phyloP scores from a whole-genome alignment of 345 rosid genomes.

The Eutrema yunnanense region DNA sequence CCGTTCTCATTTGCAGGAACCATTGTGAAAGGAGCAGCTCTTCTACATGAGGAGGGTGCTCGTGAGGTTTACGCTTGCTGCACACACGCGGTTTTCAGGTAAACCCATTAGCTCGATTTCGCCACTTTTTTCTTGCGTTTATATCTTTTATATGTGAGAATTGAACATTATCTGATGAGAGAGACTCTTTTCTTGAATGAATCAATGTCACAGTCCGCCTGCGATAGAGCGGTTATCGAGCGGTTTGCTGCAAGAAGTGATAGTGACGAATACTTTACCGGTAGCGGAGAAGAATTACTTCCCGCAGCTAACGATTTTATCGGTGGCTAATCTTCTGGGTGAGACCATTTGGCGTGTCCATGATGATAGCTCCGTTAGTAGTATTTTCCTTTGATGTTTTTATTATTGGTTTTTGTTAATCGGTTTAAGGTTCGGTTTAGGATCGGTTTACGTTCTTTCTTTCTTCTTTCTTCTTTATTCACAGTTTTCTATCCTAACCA shows the following conservation, averaged over 20 bases:
- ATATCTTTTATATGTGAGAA: not conserved
- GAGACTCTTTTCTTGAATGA: not conserved
- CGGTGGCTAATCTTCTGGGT: conserved; percentile 75
- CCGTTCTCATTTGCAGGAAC: conserved; percentile 47
- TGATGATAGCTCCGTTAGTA: conserved; percentile 78
- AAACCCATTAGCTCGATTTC: not conserved
- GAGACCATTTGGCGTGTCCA: conserved; percentile 92
- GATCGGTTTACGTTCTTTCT: not conserved
- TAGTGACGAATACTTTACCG: conserved; percentile 70
- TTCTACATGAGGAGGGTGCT: conserved; percentile 94
- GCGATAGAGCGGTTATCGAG: conserved; percentile 76
- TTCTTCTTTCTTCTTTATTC: not conserved
- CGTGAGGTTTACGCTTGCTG: conserved; percentile 96
- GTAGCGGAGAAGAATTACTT: conserved; percentile 66
- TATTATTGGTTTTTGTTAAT: not conserved
- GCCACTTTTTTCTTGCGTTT: not conserved
- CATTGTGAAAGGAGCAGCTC: conserved; percentile 88
- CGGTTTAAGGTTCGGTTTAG: conserved; percentile 2
- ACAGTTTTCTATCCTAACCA: conserved; percentile 13
- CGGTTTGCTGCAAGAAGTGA: conserved; percentile 78
- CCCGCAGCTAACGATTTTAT: conserved; percentile 68
- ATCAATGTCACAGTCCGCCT: conserved; percentile 49
- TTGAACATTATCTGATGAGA: not conserved
- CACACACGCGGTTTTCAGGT: conserved; percentile 99
- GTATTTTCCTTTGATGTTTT: conserved; percentile 45